Conservation (phyloP, 768 basidiomycete genomes). For the Leccinum olivaceopallidum region DNA sequence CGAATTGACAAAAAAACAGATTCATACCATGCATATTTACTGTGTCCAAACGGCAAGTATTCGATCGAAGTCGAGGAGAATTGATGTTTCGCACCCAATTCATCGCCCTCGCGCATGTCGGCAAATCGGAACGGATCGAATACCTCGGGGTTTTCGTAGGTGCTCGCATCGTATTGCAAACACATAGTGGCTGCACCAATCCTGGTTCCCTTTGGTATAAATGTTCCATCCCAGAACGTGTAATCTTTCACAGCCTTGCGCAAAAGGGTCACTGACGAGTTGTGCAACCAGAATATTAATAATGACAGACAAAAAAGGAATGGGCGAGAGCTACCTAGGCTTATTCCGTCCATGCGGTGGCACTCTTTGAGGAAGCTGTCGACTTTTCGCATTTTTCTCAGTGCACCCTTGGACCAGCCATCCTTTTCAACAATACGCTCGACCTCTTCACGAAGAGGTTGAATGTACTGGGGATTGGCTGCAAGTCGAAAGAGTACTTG, state of each 20-base stretch:
- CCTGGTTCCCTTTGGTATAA: conserved; percentile 1
- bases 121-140: conserved; percentile 5
- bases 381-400: conserved; percentile 9
- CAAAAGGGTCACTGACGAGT: not conserved
- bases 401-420: conserved; percentile 4
- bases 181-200: not conserved
- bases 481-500: conserved; percentile 5
- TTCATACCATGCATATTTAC: not conserved
- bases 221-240: not conserved
- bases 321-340: not conserved
- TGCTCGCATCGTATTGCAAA: not conserved
- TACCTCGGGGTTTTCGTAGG: not conserved
- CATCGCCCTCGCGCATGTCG: not conserved
- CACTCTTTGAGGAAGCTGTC: conserved; percentile 15
- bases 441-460: conserved; percentile 10
- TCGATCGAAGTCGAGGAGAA: not conserved
- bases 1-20: not conserved
- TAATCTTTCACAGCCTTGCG: not conserved
- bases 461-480: not conserved
- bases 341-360: conserved; percentile 8
- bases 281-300: not conserved
- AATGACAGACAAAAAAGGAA: not conserved
- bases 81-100: not conserved
- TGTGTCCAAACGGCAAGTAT: not conserved
- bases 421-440: not conserved